Base-by-base conservation (phyloP, 441 rosid genomes). In the Populus hybrid region DNA sequence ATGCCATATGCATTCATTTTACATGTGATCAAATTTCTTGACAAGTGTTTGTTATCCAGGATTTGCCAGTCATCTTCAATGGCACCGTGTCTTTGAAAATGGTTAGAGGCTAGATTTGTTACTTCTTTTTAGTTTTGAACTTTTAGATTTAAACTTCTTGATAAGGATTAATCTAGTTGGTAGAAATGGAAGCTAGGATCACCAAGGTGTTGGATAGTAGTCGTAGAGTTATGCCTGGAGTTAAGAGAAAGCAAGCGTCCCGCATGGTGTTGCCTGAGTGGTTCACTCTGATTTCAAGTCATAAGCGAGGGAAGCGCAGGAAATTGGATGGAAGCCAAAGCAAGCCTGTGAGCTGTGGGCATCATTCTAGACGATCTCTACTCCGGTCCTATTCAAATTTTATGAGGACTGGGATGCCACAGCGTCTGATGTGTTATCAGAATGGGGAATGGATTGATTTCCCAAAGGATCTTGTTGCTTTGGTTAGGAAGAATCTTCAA, bases 391-490 rank as follows among this genome's bases (percentile, higher is more conserved):
- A 93, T 83, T 80, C 91, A 23, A 94, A 89, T 78, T 97, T 88
- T 82, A 83, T 42, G 83, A 94, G 84, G 86, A 88, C 92, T 12
- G 92, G 94, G 72, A 79, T 87, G 50, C 94, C 94, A 0, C 84
- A 84, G 78, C 93, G 97, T 50, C 75, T 97, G 69, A 86, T 94
- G 98, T 88, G 85, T 68, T 88, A 88, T 81, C 89, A 91, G 79
- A 82, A 90, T 64, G 97, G 94, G 76, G 92, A 86, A 67, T 97
- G 99, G 98, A 85, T 16, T 69, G 91, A 97, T 82, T 89, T 93
- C 76, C 88, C 98, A 35, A 83, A 84, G 12, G 79, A 79, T 78
- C 26, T 87, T 30, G 21, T 91, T 30, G 79, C 82, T 42, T 76
- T 86, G 35, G 79, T 91, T 68, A 85, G 61, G 78, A 88, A 89